Conservation (phyloP, 2,329 filamentous ascomycete genomes). For the Aspergillus sp. region DNA sequence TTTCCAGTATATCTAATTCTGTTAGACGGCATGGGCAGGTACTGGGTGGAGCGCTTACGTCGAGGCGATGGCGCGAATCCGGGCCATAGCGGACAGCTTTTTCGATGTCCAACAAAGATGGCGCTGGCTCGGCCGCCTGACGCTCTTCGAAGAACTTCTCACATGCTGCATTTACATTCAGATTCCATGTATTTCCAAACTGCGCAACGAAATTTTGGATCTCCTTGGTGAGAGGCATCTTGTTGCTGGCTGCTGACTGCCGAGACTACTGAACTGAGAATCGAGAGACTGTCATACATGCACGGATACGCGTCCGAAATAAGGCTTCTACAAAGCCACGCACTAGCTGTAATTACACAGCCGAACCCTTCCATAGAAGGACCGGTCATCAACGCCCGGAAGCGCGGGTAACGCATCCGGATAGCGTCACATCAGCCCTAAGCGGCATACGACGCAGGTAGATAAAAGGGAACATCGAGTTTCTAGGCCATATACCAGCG, state of each 20-base stretch:
- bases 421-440: not conserved
- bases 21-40: not conserved
- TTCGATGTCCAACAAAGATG: not conserved
- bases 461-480: not conserved
- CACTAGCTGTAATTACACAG: not conserved
- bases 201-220: constrained; percentile 1
- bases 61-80: not conserved
- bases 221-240: not conserved
- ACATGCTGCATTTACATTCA: not conserved
- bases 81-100: not conserved
- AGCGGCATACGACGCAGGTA: not conserved
- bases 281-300: too few species aligned
- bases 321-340: too few species aligned
- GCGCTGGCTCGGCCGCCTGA: not conserved
- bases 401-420: not conserved
- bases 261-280: too few species aligned
- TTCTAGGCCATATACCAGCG: not conserved
- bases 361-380: not conserved
- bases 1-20: not conserved
- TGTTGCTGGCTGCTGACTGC: not conserved
- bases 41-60: not conserved
- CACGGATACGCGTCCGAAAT: too few species aligned
- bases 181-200: constrained; percentile 1
- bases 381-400: not conserved
- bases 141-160: constrained; percentile 1